Conservation (phyloP, 345 rosid genomes). For the Sisymbrium altissimum region DNA sequence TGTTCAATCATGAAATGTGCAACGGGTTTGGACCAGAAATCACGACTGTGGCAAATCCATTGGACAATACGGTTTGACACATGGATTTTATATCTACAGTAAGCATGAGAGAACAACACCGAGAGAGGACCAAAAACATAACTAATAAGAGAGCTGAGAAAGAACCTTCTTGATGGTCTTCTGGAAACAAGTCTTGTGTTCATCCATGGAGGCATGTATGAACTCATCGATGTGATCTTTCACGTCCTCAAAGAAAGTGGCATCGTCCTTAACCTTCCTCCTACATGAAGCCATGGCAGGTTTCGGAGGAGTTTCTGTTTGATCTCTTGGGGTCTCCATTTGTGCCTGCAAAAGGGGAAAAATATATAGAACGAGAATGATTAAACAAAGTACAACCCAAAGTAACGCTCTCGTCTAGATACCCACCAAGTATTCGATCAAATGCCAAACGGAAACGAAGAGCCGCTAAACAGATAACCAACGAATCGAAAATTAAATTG, state of each 20-base stretch:
- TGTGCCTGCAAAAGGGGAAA: not conserved
- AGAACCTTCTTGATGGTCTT: constrained; percentile 73
- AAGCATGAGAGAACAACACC: too few relatives aligned
- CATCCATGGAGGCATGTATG: constrained; percentile 79
- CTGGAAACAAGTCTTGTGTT: constrained; percentile 74
- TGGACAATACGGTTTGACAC: too few relatives aligned
- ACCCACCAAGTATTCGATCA: constrained; percentile 16
- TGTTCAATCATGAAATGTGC: not conserved
- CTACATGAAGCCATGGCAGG: constrained; percentile 57
- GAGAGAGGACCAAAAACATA: too few relatives aligned
- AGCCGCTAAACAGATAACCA: not conserved
- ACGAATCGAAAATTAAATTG: not conserved
- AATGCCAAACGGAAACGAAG: not conserved
- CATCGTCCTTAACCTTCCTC: constrained; percentile 64
- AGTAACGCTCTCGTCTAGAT: too few relatives aligned
- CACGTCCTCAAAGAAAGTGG: constrained; percentile 70
- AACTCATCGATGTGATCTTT: constrained; percentile 90
- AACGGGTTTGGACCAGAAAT: not conserved
- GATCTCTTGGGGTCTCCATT: constrained; percentile 40
- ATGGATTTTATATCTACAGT: too few relatives aligned
- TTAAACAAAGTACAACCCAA: not conserved
- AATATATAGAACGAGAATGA: not conserved
- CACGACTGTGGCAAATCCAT: not conserved
- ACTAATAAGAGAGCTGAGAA: not conserved
- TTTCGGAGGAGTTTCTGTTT: constrained; percentile 24